These are phyloP conservation scores for Avena sativa DNA, from an alignment of 176 grass and related monocot genomes.

Conservation along the genomic window DNA sequence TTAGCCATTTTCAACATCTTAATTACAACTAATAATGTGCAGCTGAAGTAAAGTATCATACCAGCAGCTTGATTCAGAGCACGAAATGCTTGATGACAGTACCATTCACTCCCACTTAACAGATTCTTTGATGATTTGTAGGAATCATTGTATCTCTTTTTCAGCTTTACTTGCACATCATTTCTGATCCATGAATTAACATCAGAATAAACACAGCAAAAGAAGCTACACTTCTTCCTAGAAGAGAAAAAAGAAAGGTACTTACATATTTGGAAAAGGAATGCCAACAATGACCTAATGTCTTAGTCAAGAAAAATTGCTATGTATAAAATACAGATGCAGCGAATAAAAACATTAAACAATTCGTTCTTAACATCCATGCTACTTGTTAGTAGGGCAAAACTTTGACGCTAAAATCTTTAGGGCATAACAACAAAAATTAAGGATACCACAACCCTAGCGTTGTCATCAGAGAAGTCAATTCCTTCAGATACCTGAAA, in stretches of 20 bases:
- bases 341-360: background rate
- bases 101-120: constrained; percentile 95
- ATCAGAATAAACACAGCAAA: constrained; percentile 30
- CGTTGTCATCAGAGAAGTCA: constrained; percentile 95
- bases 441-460: constrained; percentile 99
- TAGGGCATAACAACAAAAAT: constrained; percentile 8
- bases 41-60: constrained; percentile 40
- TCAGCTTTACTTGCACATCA: constrained; percentile 89
- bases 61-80: constrained; percentile 97
- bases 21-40: constrained; percentile 14
- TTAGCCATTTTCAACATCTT: constrained; percentile 46
- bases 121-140: constrained; percentile 84
- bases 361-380: constrained; percentile 10
- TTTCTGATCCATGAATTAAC: constrained; percentile 67
- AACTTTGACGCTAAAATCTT: constrained; percentile 4
- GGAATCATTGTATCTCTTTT: constrained; percentile 93
- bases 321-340: constrained; percentile 30
- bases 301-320: constrained; percentile 77
- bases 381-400: constrained; percentile 12
- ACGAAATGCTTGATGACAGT: constrained; percentile 97
- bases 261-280: constrained; percentile 99
- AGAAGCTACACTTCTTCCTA: constrained; percentile 17
- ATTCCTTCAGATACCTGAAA: constrained; percentile 97
- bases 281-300: constrained; percentile 95
- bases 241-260: constrained; percentile 21